These are phyloP conservation scores for Trametes cingulata DNA, from an alignment of 768 basidiomycete species.

Conservation along the genomic window DNA sequence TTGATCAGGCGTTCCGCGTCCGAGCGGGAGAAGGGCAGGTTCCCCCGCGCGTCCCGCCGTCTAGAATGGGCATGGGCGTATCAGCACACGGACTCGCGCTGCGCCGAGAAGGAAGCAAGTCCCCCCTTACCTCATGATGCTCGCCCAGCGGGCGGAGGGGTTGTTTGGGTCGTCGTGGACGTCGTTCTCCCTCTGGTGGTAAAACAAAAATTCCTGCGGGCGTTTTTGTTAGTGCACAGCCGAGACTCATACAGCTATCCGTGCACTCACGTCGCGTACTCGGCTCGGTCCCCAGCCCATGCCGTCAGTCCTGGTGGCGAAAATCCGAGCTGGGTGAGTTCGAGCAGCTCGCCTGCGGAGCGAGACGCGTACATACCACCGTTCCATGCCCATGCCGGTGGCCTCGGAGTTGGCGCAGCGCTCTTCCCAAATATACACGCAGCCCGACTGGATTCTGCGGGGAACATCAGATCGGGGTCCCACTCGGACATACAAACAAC, in stretches of 20 bases:
- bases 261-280: constrained; percentile 48
- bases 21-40: constrained; percentile 31
- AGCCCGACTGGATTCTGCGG: constrained; percentile 59
- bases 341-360: neutral
- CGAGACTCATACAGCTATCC: neutral
- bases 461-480: neutral
- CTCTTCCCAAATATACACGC: constrained; percentile 89
- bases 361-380: constrained; percentile 51
- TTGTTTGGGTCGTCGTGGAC: constrained; percentile 39
- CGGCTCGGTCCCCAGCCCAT: constrained; percentile 87
- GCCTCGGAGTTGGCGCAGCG: constrained; percentile 79
- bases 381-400: constrained; percentile 84
- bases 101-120: constrained; percentile 16
- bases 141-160: constrained; percentile 69
- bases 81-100: neutral
- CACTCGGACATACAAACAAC: constrained; percentile 36
- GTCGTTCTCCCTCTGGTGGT: constrained; percentile 51
- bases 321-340: neutral
- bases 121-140: constrained; percentile 31
- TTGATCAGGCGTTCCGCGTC: constrained; percentile 49
- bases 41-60: constrained; percentile 43
- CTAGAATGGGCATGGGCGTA: constrained; percentile 28
- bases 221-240: neutral
- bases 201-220: constrained; percentile 54
- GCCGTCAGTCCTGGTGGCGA: constrained; percentile 50